Conservation (phyloP, 2,329 filamentous ascomycete species). For the Alternaria sp. region DNA sequence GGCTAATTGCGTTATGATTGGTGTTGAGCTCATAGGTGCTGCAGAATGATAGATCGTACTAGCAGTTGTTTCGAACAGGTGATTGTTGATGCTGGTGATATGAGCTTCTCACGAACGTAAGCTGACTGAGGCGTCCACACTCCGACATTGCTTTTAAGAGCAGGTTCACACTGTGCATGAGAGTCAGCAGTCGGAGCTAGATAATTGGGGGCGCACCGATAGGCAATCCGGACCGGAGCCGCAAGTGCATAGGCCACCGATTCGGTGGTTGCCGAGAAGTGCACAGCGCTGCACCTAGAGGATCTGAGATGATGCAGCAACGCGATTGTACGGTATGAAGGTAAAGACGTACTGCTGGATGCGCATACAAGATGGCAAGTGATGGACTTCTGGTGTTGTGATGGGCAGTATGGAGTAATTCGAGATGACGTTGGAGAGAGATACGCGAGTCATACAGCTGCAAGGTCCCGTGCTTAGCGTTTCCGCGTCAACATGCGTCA, state of each 20-base stretch:
- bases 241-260: not conserved
- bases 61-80: not conserved
- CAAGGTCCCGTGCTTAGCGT: constrained; percentile 25
- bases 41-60: not conserved
- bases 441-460: constrained; percentile 17
- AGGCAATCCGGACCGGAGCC: not conserved
- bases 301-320: not conserved
- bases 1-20: not conserved
- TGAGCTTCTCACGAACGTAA: not conserved
- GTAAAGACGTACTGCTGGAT: rapidly evolving
- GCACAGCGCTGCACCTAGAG: not conserved
- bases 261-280: not conserved
- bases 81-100: not conserved
- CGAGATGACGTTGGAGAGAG: constrained; percentile 1
- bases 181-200: constrained; percentile 5
- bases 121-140: not conserved
- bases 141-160: not conserved
- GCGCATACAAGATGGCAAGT: not conserved
- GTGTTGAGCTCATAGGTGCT: not conserved
- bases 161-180: not conserved
- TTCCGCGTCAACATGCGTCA: constrained; percentile 22
- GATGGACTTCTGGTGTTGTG: not conserved
- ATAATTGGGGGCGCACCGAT: not conserved
- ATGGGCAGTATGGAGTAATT: not conserved
- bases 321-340: not conserved